Evolutionary conservation across 179 eudicot genomes (phyloP), one percentile per base, ranked within the genome.

Genomic region (Drosera spatulata): DNA sequence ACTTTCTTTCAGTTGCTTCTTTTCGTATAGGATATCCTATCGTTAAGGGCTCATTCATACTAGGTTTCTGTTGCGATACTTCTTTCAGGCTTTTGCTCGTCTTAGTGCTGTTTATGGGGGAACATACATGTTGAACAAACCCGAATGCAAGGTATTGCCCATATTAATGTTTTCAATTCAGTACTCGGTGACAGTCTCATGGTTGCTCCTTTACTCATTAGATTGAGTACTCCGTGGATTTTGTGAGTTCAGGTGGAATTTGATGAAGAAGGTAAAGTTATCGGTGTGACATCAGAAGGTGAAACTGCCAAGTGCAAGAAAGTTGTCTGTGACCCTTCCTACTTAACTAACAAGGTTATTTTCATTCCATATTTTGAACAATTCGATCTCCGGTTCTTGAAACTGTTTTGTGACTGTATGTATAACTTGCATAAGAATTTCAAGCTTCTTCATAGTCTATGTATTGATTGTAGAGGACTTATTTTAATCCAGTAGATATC

Each of bases 101-200:
- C 75, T 87, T 52, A 87, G 96, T 73, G 96, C 96, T 4, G 96
- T 87, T 55, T 87, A 87, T 69, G 96, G 96, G 66, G 96, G 96
- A 58, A 87, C 96, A 39, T 87, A 87, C 79, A 87, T 87, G 96
- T 82, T 87, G 53, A 82, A 77, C 84, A 87, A 87, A 80, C 87
- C 96, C 60, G 74, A 85, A 41, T 87, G 93, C 58, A 67, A 79
- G 86, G 96, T 87, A 79, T 54, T 22, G 33, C 33, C 33, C 33
- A 22, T 22, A 22, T 1, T 22, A 22, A 22, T 22, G 33, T 22
- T 22, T 22, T 22, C 1, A 1, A 22, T 22, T 22, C 33, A 22
- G 0, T 22, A 22, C 33, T 22, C 33, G 33, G 33, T 0, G 33
- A 22, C 1, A 22, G 33, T 22, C 1, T 22, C 0, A 1, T 22